Evolutionary conservation across 2,329 filamentous ascomycete genomes (phyloP), one percentile per base, ranked within the genome.

Genomic region (Colletotrichum sp.): DNA sequence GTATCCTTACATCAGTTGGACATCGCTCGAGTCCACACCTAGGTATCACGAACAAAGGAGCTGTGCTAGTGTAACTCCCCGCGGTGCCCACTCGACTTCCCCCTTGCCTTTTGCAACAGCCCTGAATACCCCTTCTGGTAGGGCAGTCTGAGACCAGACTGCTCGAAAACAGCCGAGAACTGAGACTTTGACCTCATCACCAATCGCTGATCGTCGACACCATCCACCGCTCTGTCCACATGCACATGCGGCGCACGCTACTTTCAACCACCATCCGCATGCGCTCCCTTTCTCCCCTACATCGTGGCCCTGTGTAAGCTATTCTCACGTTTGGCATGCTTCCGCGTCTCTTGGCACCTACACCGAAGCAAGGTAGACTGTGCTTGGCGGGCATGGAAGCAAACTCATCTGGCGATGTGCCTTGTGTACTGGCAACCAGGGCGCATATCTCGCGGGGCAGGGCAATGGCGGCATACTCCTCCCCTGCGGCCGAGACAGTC

Each of bases 151-250:
- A 55, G 65, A 59, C 71, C 15, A 64, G 49, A 49, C 34, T 32
- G 32, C 30, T 74, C 71, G 71, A 65, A 76, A 74, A 60, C 74
- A 73, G 70, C 74, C 59, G n/a, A 59, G 21, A 36, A n/a, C n/a
- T 24, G 34, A 76, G 64, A 74, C 59, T 10, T 52, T 60, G 70
- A 74, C 59, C 67, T 62, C 44, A 66, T 64, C 26, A 65, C 30
- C 65, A 72, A 32, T 65, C 65, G 21, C 39, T 8, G 64, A 52
- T 52, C 64, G 10, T 24, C 13, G 28, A 44, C 24, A 15, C 57
- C 36, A 21, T 59, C 32, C 30, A 18, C 9, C 32, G 36, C 36
- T 57, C 32, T 32, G 34, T 5, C 39, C 64, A 24, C 28, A 24
- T 36, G 73, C 6, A 30, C 55, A 36, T 32, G 69, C 71, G 73